Evolutionary conservation across 495 filamentous ascomycete species (phyloP), one percentile per base, ranked within the genome.

Genomic region (Antarctomyces pellizariae): DNA sequence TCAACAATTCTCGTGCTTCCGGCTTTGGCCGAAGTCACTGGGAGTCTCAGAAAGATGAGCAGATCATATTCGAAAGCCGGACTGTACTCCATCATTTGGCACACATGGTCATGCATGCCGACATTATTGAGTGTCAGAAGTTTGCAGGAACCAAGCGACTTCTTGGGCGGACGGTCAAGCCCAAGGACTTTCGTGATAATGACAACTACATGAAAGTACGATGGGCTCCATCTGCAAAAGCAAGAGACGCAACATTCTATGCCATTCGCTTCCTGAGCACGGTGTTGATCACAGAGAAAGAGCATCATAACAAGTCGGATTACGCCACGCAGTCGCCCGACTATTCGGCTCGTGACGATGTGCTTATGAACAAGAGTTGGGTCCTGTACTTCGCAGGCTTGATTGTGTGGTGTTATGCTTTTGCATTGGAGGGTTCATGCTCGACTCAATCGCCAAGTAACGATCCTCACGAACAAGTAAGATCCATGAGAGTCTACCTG

Each of bases 61-160:
- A 82, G 32, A 71, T 75, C 26, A 66, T 82, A 12, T 82, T 83
- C 35, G 76, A 95, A 41, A 75, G 68, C 36, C 65, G 80, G 24
- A 84, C 71, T 13, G 83, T 91, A 10, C 54, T 95, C 24, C 84
- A 97, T 42, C 77, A 84, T 33, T 54, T 97, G 5, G 89, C 86
- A 2, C 86, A 97, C 45, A 93, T 97, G 80, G 80, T 76, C 2
- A 92, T 90, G 59, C 84, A 95, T 44, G 84, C 93, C 5, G 86
- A 95, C 42, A 76, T 95, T 24, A 76, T 84, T n/a, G 84, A 93
- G 45, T 83, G 82, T 41, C 86, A 93, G 47, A 86, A 95, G 34
- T 93, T 89, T 43, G 86, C 82, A 5, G 71, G 80, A 2, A 79
- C 84, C 0, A 67, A 69, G 30, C 57, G 83, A 12, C 56, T 93